Evolutionary conservation across 257 asterid genomes (phyloP), one percentile per base, ranked within the genome.

Genomic region (Craterostigma plantagineum): DNA sequence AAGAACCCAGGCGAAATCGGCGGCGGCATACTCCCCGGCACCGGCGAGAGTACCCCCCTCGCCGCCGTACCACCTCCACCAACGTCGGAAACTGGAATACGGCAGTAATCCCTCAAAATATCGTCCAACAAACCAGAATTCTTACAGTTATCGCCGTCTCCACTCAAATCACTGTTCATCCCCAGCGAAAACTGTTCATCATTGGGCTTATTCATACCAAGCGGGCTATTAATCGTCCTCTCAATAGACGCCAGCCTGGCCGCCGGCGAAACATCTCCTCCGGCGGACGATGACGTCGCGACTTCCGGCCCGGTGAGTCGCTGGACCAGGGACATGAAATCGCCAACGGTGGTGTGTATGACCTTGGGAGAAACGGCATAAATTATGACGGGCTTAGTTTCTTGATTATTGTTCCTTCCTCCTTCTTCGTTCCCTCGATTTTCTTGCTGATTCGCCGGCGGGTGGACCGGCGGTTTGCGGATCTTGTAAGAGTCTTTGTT

Each of bases 401-500:
- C 63, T 23, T 23, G 30, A 6, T 23, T n/a, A n/a, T n/a, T 2
- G 30, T 23, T 6, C 30, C 30, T 6, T 23, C 6, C 6, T 23
- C 6, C 30, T 23, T 6, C 30, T 23, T 6, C 30, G 30, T 6
- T 6, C 30, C 6, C 30, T 23, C 30, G 30, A 23, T 23, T 23
- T 23, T 23, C 30, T 23, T 23, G 30, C 30, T 23, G 30, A 23
- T 23, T 23, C 30, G 52, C 61, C 15, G 54, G 76, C 18, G 92
- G 94, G 8, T 71, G 67, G 0, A 80, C 56, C 1, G 96, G 96
- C 9, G 96, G 96, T 59, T 85, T 85, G 41, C 66, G 54, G 79
- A 81, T 85, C 66, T 77, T 81, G 75, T 59, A 50, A 42, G 96
- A 85, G 62, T 77, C 87, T 61, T 85, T 75, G 86, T 56, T 81